phyloP scores from a whole-genome alignment of 2,329 filamentous ascomycete genomes.

The Botrytis aclada region DNA sequence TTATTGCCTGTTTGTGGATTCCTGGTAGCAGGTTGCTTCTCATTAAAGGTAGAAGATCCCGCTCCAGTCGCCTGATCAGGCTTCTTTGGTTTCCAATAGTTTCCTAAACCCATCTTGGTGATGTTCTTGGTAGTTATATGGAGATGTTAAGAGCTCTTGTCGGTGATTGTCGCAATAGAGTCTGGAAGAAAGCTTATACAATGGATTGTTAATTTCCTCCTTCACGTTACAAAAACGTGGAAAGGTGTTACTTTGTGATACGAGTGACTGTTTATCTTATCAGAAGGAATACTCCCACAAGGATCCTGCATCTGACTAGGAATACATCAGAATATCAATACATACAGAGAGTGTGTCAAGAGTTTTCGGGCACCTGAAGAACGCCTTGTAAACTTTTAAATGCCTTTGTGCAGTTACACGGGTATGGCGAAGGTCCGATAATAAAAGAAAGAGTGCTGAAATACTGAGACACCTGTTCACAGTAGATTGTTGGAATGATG shows the following conservation, averaged over 20 bases:
- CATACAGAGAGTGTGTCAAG: conserved; percentile 11
- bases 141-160: background rate
- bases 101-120: conserved; percentile 55
- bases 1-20: conserved; percentile 35
- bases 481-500: background rate
- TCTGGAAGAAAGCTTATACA: background rate
- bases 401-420: background rate
- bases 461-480: background rate
- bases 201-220: background rate
- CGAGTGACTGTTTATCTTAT: background rate
- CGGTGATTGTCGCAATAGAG: background rate
- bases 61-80: conserved; percentile 32
- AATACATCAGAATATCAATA: conserved; percentile 1
- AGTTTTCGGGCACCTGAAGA: background rate
- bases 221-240: background rate
- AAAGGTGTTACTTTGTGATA: background rate
- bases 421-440: background rate
- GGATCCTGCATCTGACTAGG: background rate
- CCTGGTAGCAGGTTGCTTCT: conserved; percentile 38
- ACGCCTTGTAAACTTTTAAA: background rate
- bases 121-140: conserved; percentile 21
- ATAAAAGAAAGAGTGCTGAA: background rate
- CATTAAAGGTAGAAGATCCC: conserved; percentile 44
- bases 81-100: conserved; percentile 59
- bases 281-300: background rate